Evolutionary conservation across 768 basidiomycete species (phyloP), one percentile per base, ranked within the genome.

Genomic region (Pleurotus platypus): DNA sequence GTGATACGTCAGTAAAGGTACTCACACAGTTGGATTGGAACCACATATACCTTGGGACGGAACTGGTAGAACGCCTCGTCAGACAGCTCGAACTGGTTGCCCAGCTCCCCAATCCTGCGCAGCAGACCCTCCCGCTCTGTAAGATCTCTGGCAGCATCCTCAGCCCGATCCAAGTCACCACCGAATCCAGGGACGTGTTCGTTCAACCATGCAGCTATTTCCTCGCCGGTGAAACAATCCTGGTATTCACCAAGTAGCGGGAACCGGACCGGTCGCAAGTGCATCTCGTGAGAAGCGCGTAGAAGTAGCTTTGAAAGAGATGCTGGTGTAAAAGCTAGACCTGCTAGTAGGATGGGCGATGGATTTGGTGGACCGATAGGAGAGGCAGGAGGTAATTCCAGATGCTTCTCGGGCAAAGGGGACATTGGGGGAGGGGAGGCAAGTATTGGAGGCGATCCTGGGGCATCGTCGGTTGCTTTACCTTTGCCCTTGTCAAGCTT

Each of bases 401-500:
- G 12, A 9, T 42, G 51, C n/a, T 24, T 40, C 39, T 39, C 51
- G 15, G 51, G 51, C 22, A 54, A 38, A 5, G 89, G 85, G 1
- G 85, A 90, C 75, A 85, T 72, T 20, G 83, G 78, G 53, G 81
- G 83, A 11, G 89, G 89, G 2, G 83, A 89, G 13, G 73, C 70
- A 6, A 74, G 62, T 46, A 74, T 62, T 39, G 70, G 71, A 30
- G 72, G 63, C 4, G 71, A 68, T 24, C 63, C 61, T 37, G 70
- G 68, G 47, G 65, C 66, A 7, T 62, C 64, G 56, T 83, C 82
- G 40, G 82, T 64, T 22, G 82, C 83, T 65, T 82, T 87, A 59
- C 85, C 85, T 69, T 92, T 92, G 57, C 90, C 92, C 68, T 94
- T 93, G 77, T 93, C 90, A n/a, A 88, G 69, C 64, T 83, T 90